phyloP scores from a whole-genome alignment of 495 filamentous ascomycete species.

The Penicillium soppii region DNA sequence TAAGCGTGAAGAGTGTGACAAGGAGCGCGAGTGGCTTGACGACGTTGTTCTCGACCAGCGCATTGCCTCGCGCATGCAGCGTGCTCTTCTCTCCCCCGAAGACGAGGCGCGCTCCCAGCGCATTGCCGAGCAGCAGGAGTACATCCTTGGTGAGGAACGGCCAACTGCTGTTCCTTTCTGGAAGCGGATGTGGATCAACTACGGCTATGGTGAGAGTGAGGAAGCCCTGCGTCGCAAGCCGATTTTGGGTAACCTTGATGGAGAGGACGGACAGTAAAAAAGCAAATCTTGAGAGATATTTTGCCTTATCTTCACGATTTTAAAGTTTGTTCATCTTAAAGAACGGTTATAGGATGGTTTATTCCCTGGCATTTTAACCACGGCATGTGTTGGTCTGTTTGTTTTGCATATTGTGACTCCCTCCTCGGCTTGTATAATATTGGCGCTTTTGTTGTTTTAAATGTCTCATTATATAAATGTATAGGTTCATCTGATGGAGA shows the following conservation, averaged over 20 bases:
- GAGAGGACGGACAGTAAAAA: slow-evolving; percentile 31
- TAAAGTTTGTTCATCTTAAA: slow-evolving; percentile 15
- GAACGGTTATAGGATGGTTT: slow-evolving; percentile 17
- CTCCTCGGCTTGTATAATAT: slow-evolving; percentile 31
- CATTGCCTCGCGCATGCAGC: slow-evolving; percentile 77
- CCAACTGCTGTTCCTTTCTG: slow-evolving; percentile 38
- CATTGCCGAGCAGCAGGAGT: slow-evolving; percentile 63
- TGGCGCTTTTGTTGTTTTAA: slow-evolving; percentile 19
- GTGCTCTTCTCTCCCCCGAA: slow-evolving; percentile 60
- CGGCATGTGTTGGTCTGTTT: slow-evolving; percentile 14
- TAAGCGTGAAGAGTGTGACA: slow-evolving; percentile 55
- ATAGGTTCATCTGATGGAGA: slow-evolving; percentile 13
- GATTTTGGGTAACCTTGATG: slow-evolving; percentile 41
- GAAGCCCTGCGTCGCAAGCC: slow-evolving; percentile 40
- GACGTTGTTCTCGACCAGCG: slow-evolving; percentile 75
- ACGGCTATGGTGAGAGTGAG: slow-evolving; percentile 48
- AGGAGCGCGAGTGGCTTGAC: slow-evolving; percentile 73
- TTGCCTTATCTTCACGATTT: neutral
- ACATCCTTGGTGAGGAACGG: slow-evolving; percentile 58
- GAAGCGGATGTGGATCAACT: slow-evolving; percentile 45
- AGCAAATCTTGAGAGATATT: neutral
- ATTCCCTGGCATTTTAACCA: slow-evolving; percentile 15
- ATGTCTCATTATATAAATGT: slow-evolving; percentile 13
- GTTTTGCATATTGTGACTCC: slow-evolving; percentile 25
- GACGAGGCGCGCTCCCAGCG: slow-evolving; percentile 64